Conservation (phyloP, 1,139 yeast genomes). For the Saccharomyces hybrid region DNA sequence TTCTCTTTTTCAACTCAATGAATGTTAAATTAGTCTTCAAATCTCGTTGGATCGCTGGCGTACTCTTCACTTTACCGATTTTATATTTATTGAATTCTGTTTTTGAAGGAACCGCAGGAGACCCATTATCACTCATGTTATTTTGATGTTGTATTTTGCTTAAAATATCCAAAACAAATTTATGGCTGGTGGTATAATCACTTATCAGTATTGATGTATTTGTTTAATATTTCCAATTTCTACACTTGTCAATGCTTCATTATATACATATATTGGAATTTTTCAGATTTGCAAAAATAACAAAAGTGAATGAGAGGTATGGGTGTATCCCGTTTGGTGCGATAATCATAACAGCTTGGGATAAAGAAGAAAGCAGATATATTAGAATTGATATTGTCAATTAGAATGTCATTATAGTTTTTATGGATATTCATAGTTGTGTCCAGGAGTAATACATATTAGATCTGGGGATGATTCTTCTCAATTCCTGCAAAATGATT, state of each 20-base stretch:
- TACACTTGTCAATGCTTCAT: no score
- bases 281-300: no score
- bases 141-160: background rate
- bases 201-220: background rate
- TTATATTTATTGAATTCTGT: conserved; percentile 24
- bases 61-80: conserved; percentile 31
- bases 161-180: background rate
- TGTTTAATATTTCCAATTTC: background rate
- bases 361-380: background rate
- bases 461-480: conserved; percentile 26
- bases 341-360: no score
- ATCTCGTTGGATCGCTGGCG: conserved; percentile 28
- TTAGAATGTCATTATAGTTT: background rate
- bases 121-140: conserved; percentile 4
- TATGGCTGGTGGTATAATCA: background rate
- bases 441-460: conserved; percentile 32
- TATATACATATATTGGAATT: no score
- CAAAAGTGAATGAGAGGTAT: no score
- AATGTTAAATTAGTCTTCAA: conserved; percentile 21
- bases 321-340: no score
- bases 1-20: conserved; percentile 23
- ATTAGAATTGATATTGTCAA: background rate
- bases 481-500: conserved; percentile 27
- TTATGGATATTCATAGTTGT: conserved; percentile 16
- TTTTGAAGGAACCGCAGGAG: conserved; percentile 6